These are phyloP conservation scores for Cercophora newfieldiana DNA, from an alignment of 495 filamentous ascomycete species.

Conservation along the genomic window DNA sequence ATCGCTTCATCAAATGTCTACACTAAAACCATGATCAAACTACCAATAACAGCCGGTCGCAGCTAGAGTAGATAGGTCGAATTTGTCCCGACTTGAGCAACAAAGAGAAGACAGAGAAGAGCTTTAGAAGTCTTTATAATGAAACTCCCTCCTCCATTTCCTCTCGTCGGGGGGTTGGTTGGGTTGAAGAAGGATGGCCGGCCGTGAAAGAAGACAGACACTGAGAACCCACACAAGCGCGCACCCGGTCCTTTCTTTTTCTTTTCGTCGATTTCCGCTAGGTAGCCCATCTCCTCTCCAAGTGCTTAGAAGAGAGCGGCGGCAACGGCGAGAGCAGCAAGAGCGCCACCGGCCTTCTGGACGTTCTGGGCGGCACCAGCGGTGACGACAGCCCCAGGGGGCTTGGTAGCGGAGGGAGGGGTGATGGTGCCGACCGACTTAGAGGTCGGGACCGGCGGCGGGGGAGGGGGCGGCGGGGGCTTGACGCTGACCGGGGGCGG, in stretches of 20 bases:
- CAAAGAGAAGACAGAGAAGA: not conserved
- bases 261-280: not conserved
- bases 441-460: constrained; percentile 14
- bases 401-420: constrained; percentile 19
- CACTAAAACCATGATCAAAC: not conserved
- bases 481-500: constrained; percentile 13
- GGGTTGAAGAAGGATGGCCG: constrained; percentile 13
- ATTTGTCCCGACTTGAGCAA: not conserved
- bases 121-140: not conserved
- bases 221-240: not conserved
- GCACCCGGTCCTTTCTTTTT: not conserved
- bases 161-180: not conserved
- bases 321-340: constrained; percentile 36
- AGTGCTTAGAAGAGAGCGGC: constrained; percentile 31
- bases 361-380: constrained; percentile 31
- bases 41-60: not conserved
- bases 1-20: not conserved
- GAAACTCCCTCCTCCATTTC: not conserved
- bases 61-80: not conserved
- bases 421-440: constrained; percentile 23
- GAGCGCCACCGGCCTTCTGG: constrained; percentile 35
- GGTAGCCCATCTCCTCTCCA: not conserved
- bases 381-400: constrained; percentile 25
- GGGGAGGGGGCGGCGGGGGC: constrained; percentile 19
- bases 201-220: constrained; percentile 7